Conservation (phyloP, 306 rosid genomes). For the Crotalaria pallida region DNA sequence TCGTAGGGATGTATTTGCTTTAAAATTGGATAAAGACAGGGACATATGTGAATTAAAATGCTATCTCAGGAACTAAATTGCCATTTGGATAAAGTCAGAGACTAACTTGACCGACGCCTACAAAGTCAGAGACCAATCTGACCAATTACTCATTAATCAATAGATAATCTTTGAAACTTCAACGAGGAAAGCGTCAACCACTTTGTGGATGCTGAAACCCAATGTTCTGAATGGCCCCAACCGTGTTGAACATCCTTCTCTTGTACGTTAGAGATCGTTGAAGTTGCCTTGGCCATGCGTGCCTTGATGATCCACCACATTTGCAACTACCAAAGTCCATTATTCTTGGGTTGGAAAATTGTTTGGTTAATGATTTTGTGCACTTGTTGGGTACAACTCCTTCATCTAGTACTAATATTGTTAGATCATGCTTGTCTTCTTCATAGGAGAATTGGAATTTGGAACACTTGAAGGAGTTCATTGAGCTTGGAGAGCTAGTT, state of each 20-base stretch:
- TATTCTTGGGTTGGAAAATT: background rate
- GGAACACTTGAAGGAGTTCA: slow-evolving; percentile 52
- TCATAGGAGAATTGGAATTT: slow-evolving; percentile 43
- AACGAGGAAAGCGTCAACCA: background rate
- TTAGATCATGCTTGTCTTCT: slow-evolving; percentile 32
- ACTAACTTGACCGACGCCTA: too few relatives aligned
- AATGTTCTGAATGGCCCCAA: slow-evolving; percentile 61
- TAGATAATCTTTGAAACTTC: background rate
- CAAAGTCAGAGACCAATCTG: too few relatives aligned
- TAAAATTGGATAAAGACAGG: too few relatives aligned
- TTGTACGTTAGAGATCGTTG: slow-evolving; percentile 46
- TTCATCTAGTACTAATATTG: slow-evolving; percentile 10
- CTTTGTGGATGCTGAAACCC: slow-evolving; percentile 46
- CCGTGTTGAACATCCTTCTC: slow-evolving; percentile 54
- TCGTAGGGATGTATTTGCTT: too few relatives aligned
- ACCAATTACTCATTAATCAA: too few relatives aligned
- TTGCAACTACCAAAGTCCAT: background rate
- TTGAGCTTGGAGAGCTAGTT: slow-evolving; percentile 49
- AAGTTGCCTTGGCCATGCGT: slow-evolving; percentile 34
- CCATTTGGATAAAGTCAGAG: too few relatives aligned
- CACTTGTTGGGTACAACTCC: slow-evolving; percentile 15
- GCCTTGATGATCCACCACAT: background rate
- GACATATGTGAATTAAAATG: too few relatives aligned
- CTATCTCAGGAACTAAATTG: too few relatives aligned
- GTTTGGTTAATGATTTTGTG: slow-evolving; percentile 28